phyloP scores from a whole-genome alignment of 306 rosid genomes.

The Elaeagnus macrophylla region DNA sequence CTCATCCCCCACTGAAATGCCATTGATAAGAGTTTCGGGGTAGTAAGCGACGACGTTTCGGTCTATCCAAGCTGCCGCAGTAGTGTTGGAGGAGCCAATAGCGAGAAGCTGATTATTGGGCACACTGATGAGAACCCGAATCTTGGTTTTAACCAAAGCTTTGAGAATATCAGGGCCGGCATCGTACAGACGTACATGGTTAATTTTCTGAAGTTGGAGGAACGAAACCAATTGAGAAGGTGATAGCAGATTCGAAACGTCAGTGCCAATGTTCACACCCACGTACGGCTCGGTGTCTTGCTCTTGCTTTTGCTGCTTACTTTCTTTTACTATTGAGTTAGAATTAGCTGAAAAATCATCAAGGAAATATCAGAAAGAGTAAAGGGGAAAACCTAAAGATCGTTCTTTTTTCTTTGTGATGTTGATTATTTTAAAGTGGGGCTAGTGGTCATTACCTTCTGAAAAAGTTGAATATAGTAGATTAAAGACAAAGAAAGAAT shows the following conservation, averaged over 20 bases:
- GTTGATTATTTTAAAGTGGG: background rate
- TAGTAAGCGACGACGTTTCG: conserved; percentile 53
- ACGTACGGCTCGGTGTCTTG: conserved; percentile 48
- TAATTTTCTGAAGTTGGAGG: conserved; percentile 52
- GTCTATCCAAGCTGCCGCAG: conserved; percentile 65
- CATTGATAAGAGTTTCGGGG: conserved; percentile 59
- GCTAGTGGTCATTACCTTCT: conserved; percentile 26
- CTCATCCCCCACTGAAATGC: conserved; percentile 74
- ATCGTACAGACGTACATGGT: conserved; percentile 68
- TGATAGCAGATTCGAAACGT: conserved; percentile 50
- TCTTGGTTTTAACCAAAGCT: conserved; percentile 48
- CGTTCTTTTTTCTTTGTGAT: background rate
- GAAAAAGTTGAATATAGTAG: conserved; percentile 9
- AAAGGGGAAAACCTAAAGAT: background rate
- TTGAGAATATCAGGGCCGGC: conserved; percentile 59
- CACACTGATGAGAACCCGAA: conserved; percentile 55
- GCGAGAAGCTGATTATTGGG: conserved; percentile 88
- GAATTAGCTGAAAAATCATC: conserved; percentile 27
- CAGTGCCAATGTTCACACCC: conserved; percentile 75
- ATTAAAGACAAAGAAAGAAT: conserved; percentile 15
- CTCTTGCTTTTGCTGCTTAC: conserved; percentile 18
- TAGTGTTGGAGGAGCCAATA: conserved; percentile 69
- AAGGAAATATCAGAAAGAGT: background rate
- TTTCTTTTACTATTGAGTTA: background rate
- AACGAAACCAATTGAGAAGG: conserved; percentile 45